Base-by-base conservation (phyloP, 2,329 filamentous ascomycete genomes). In the Gaeumannomyces sp. region DNA sequence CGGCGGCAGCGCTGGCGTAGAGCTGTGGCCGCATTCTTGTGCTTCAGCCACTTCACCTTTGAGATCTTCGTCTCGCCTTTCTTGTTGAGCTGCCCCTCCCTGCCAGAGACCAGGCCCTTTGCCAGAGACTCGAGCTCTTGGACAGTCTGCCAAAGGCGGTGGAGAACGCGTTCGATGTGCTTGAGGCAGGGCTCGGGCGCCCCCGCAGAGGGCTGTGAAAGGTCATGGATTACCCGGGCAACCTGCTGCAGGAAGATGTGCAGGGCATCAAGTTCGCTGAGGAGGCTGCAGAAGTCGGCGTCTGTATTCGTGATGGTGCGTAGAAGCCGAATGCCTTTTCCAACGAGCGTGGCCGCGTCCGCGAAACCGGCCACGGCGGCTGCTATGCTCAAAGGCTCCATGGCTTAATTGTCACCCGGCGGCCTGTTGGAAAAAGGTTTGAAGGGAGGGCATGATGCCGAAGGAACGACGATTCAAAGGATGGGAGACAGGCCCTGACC, bases 261-360 rank as follows among this genome's bases (percentile, higher is more conserved):
- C 13, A 62, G 38, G 1, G 22, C 16, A 10, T 62, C 60, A 2
- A 62, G n/a, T 35, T 62, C 60, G 35, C 50, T 56, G 22, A 62
- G 60, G 10, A 62, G 60, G 16, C 50, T 38, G 60, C 60, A 56
- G 25, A 62, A 53, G n/a, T 53, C 35, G 25, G 19, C 38, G 6
- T 33, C 33, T 14, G 25, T 19, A 8, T 45, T 33, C 3, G 16
- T 13, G 19, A 62, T 45, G 22, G 60, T 50, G 10, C 33, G 11
- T 4, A 62, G 60, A 5, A 28, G n/a, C 11, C n/a, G 60, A 19
- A 62, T 62, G 25, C 60, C 60, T 14, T 53, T 62, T 45, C 25
- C 35, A 16, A 62, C 50, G 5, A 13, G 16, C 35, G 4, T 38
- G 6, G 25, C 38, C 27, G 35, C 38, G 4, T 27, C 60, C n/a